Conservation (phyloP, 2,329 filamentous ascomycete genomes). For the Colletotrichum limetticola region DNA sequence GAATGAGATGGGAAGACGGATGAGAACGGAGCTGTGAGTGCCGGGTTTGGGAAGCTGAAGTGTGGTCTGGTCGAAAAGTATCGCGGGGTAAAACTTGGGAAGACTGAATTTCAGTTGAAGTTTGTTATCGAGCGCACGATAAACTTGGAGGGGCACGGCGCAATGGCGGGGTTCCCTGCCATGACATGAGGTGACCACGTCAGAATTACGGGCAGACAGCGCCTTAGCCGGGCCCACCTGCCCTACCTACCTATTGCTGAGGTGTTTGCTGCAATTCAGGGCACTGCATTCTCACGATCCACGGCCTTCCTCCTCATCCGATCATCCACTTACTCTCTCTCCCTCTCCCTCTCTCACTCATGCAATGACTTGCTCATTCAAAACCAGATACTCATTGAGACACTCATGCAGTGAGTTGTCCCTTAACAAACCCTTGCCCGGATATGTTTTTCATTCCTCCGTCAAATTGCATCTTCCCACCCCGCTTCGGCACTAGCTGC, state of each 20-base stretch:
- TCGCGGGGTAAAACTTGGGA: conserved; percentile 3
- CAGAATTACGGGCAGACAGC: neutral
- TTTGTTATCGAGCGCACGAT: neutral
- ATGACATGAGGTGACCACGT: neutral
- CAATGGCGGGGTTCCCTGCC: conserved; percentile 10
- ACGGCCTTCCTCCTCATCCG: neutral
- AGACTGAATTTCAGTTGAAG: neutral
- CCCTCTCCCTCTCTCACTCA: neutral
- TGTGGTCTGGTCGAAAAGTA: neutral
- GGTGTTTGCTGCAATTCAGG: neutral
- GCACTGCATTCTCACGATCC: neutral
- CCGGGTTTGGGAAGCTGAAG: neutral
- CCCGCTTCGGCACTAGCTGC: neutral
- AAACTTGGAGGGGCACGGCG: neutral
- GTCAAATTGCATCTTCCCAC: neutral
- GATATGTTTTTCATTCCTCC: neutral
- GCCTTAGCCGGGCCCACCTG: neutral
- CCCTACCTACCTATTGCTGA: too few relatives aligned
- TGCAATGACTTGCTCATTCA: too few relatives aligned
- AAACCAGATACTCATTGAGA: too few relatives aligned
- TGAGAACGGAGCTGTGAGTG: neutral
- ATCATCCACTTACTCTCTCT: neutral
- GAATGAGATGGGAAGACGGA: neutral
- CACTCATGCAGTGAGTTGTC: too few relatives aligned
- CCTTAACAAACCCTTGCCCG: neutral